Evolutionary conservation across 345 rosid species (phyloP).

Genomic region (Punica granatum): DNA sequence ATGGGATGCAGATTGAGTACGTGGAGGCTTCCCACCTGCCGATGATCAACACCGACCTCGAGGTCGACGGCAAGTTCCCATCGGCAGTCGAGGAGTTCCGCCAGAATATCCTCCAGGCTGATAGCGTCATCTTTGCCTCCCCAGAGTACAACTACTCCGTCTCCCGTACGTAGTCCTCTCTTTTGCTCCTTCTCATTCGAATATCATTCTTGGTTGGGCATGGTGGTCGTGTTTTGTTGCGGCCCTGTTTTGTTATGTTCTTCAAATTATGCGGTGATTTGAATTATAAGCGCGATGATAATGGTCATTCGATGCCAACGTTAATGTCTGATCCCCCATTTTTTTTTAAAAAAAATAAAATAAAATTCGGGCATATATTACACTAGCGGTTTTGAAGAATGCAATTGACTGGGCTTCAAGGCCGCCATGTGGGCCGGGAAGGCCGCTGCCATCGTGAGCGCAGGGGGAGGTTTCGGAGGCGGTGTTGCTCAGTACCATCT

Average conservation of each 20-base stretch:
- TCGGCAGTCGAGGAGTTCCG: slow-evolving; percentile 63
- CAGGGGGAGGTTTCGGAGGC: slow-evolving; percentile 56
- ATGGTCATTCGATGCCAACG: not conserved
- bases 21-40: slow-evolving; percentile 57
- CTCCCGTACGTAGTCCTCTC: slow-evolving; percentile 43
- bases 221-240: no score
- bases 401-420: slow-evolving; percentile 86
- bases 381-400: slow-evolving; percentile 74
- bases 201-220: no score
- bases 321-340: no score
- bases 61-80: slow-evolving; percentile 49
- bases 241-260: no score
- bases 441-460: slow-evolving; percentile 69
- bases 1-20: slow-evolving; percentile 46
- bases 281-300: no score
- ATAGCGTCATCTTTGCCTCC: slow-evolving; percentile 61
- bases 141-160: slow-evolving; percentile 78
- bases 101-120: slow-evolving; percentile 48
- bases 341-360: no score
- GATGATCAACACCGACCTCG: slow-evolving; percentile 67
- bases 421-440: slow-evolving; percentile 73
- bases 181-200: no score
- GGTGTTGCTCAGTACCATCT: slow-evolving; percentile 65
- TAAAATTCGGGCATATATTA: no score
- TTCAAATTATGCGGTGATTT: no score